phyloP scores from a whole-genome alignment of 257 asterid species.

The Scutellaria barbata region DNA sequence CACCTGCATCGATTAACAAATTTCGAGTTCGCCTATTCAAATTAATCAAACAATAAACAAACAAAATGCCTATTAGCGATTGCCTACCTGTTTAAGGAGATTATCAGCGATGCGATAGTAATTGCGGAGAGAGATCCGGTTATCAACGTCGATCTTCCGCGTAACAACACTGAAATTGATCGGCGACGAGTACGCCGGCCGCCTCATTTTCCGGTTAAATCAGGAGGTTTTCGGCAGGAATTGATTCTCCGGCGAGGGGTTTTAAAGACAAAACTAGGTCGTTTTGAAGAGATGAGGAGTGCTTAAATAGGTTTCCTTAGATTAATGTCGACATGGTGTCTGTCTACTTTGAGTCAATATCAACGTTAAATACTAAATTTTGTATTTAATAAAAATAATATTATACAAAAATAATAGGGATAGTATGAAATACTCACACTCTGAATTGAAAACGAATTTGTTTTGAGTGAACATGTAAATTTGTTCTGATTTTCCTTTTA shows the following conservation, averaged over 20 bases:
- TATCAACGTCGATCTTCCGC: slow-evolving; percentile 66
- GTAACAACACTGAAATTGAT: slow-evolving; percentile 51
- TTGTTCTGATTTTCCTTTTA: no score
- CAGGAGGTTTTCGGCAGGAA: neutral
- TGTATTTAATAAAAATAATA: no score
- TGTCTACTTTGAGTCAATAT: neutral
- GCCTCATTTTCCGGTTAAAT: slow-evolving; percentile 60
- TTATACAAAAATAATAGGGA: no score
- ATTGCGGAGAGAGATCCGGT: slow-evolving; percentile 79
- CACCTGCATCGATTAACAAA: slow-evolving; percentile 3
- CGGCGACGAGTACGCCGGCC: slow-evolving; percentile 55
- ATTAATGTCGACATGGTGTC: slow-evolving; percentile 46
- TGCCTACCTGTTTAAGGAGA: slow-evolving; percentile 83
- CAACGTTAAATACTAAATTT: no score
- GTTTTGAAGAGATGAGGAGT: slow-evolving; percentile 18
- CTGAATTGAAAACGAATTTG: no score
- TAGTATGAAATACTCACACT: no score
- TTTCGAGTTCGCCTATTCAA: neutral
- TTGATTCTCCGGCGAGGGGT: slow-evolving; percentile 35
- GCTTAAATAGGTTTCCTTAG: slow-evolving; percentile 13
- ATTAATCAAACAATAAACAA: neutral
- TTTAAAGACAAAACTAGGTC: slow-evolving; percentile 34
- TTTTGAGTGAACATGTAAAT: no score
- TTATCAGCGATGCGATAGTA: slow-evolving; percentile 88
- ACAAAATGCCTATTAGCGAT: neutral